Base-by-base conservation (phyloP, 2,329 filamentous ascomycete species). In the Pseudocercospora crystallina region DNA sequence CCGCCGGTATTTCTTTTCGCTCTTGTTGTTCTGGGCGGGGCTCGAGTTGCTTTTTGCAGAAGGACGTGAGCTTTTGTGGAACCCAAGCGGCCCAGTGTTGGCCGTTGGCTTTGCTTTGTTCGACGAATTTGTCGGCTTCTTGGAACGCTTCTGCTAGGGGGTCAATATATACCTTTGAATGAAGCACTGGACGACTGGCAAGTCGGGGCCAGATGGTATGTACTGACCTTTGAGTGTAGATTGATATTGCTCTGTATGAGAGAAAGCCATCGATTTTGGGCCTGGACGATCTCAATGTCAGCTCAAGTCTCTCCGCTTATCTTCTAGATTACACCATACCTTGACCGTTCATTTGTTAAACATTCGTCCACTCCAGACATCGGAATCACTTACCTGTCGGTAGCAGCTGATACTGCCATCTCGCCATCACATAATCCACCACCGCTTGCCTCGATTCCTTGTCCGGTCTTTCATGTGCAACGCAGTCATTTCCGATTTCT, bases 401-500 rank as follows among this genome's bases (percentile, higher is more conserved):
- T 26, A 26, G 20, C 20, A 42, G 39, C 12, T 12, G 39, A 8
- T 42, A 14, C 12, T 30, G 39, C 39, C 39, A 42, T 42, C 39
- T 42, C n/a, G 17, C 39, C 39, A 42, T 42, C 8, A 42, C 8
- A 30, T 31, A 42, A 31, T 42, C 39, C n/a, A 42, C 39, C 8
- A 42, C 39, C 5, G 39, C 39, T 42, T 42, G 39, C 32, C 17
- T 26, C 2, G 39, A 42, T 31, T 42, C 39, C n/a, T 42, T 26
- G 14, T 42, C 39, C 5, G 39, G 39, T 13, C 39, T 26, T 12
- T 42, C 39, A 15, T 42, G 39, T n/a, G 26, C 17, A 10, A 42
- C 39, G 39, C 30, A 42, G n/a, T 42, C 39, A 12, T 42, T 42
- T 17, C 32, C 30, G 26, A 42, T 42, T n/a, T 30, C 39, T 26